Evolutionary conservation across 2,329 filamentous ascomycete species (phyloP), one percentile per base, ranked within the genome.

Genomic region (Endoconidiophora laricicola): DNA sequence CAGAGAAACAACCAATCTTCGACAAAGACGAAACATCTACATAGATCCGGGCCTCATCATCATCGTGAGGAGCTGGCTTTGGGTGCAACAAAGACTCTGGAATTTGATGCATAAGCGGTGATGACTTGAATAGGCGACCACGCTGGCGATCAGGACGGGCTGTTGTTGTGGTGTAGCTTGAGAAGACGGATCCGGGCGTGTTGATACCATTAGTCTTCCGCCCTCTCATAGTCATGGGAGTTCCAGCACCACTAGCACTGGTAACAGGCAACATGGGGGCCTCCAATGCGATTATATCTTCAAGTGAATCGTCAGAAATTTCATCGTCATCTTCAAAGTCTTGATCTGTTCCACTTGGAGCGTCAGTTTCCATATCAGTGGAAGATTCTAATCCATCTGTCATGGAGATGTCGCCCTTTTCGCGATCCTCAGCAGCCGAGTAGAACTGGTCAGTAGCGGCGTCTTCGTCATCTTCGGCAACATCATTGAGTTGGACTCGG

Each of bases 1-100:
- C 91, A 0, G 90, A 96, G 61, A 98, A 98, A 63, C 90, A 96
- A 14, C 90, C 88, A 49, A 98, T 82, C 57, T 88, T 87, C 12
- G 86, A 82, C 18, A 98, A 66, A 1, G 86, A 85, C 52, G 78
- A 81, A 6, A 93, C 82, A 58, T 95, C 87, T 4, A 98, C 88
- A 59, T 90, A 98, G 2, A 96, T 75, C 44, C 91, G 79, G 1
- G 86, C 81, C 57, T 93, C 83, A 56, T 94, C 87, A 54, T 98
- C 91, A 54, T 95, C 87, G 23, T 79, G 76, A 0, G 72, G 64
- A 1, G 66, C 68, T 2, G 91, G 90, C 56, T 83, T 88, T 0
- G 91, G 91, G 56, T 96, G 83, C 2, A 98, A 69, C 2, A 93
- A 65, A 41, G 90, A 85, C 45, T 82, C 74, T 0, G 87, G 76